Conservation (phyloP, 164 flowering plant genomes). For the Tetrastigma voinierianum region DNA sequence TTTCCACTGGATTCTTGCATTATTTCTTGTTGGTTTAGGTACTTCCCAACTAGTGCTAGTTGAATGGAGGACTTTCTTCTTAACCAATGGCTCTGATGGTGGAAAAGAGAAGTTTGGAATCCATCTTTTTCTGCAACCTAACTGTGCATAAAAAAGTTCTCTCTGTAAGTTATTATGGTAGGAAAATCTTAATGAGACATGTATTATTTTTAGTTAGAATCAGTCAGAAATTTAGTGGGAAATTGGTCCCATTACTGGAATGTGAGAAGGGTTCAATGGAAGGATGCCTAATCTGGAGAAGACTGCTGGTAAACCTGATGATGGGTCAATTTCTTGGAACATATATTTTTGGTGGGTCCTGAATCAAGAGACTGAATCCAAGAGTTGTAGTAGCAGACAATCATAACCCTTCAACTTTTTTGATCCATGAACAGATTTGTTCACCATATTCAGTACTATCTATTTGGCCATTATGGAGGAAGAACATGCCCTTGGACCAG, state of each 20-base stretch:
- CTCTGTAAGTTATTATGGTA: no score
- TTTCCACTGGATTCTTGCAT: conserved; percentile 9
- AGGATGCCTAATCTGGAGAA: no score
- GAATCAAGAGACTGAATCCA: not conserved
- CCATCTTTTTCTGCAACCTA: not conserved
- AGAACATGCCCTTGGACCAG: conserved; percentile 11
- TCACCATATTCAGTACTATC: not conserved
- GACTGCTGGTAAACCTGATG: not conserved
- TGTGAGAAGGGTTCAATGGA: no score
- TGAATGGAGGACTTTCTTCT: not conserved
- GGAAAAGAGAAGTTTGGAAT: not conserved
- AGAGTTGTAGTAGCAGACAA: not conserved
- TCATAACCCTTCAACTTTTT: not conserved
- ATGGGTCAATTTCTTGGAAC: not conserved
- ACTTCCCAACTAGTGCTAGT: not conserved
- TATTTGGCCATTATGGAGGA: conserved; percentile 5
- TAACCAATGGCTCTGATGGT: not conserved
- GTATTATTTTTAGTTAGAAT: no score
- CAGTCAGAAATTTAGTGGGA: no score
- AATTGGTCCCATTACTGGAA: no score
- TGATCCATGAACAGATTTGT: not conserved
- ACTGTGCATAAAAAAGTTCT: not conserved
- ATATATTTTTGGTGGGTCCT: not conserved
- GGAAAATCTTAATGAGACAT: not conserved
- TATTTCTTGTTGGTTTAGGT: not conserved